Conservation (phyloP, 768 basidiomycete genomes). For the Lactarius trivialis region DNA sequence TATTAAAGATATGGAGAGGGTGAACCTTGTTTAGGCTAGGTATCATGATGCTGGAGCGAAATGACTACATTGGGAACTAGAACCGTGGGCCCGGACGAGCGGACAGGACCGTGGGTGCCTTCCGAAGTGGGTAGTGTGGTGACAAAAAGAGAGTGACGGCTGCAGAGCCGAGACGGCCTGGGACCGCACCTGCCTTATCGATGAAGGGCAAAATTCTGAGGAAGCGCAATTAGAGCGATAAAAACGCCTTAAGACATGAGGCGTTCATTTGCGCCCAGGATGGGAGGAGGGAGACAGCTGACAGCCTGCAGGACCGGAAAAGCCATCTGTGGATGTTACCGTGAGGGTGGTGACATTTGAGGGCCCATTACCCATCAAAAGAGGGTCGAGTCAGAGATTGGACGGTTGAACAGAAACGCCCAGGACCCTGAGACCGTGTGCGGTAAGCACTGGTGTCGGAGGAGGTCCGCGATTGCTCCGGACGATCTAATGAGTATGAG, state of each 20-base stretch:
- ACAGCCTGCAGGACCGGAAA: conserved; percentile 20
- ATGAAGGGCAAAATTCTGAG: conserved; percentile 20
- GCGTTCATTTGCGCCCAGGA: conserved; percentile 25
- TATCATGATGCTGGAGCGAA: conserved; percentile 14
- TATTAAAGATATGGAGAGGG: conserved; percentile 21
- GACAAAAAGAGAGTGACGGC: conserved; percentile 15
- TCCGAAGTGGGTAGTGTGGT: conserved; percentile 16
- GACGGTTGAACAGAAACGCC: conserved; percentile 10
- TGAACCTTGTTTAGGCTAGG: conserved; percentile 20
- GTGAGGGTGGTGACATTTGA: conserved; percentile 21
- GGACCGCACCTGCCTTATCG: conserved; percentile 23
- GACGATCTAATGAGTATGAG: conserved; percentile 16
- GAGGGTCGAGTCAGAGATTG: conserved; percentile 14
- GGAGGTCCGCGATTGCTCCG: conserved; percentile 23
- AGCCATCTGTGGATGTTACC: conserved; percentile 19
- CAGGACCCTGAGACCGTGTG: conserved; percentile 12
- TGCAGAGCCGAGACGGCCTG: conserved; percentile 19
- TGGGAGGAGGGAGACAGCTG: conserved; percentile 23
- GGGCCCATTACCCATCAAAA: conserved; percentile 10
- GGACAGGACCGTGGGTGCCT: conserved; percentile 19
- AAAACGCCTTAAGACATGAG: conserved; percentile 22
- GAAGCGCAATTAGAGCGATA: conserved; percentile 25
- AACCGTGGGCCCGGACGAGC: conserved; percentile 23
- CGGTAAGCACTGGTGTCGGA: neutral
- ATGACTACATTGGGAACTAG: conserved; percentile 15